Conservation (phyloP, 1,284 basidiomycete genomes). For the Cryptococcus sp. region DNA sequence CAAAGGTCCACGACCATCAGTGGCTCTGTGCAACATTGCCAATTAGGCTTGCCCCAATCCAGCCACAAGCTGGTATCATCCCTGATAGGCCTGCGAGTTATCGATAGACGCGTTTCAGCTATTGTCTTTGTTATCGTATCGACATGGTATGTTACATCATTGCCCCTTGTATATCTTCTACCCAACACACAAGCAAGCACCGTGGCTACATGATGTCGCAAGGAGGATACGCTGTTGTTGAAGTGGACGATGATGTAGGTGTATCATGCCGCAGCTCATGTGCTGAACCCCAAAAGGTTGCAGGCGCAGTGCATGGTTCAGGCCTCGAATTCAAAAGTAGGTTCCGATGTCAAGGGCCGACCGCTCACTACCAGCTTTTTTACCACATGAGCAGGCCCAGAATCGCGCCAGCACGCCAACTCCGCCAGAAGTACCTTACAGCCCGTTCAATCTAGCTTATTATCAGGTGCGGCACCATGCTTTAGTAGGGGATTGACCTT, state of each 20-base stretch:
- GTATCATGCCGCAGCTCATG: background rate
- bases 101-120: no score
- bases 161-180: no score
- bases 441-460: constrained; percentile 54
- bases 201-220: constrained; percentile 21
- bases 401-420: constrained; percentile 12
- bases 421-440: constrained; percentile 39
- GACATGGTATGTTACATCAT: no score
- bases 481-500: background rate
- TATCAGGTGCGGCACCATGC: constrained; percentile 43
- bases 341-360: constrained; percentile 1
- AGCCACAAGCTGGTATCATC: no score
- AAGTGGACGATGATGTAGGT: constrained; percentile 51
- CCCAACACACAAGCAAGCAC: no score
- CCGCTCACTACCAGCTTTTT: constrained; percentile 22
- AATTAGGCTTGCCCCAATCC: no score
- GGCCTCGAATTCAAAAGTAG: constrained; percentile 52
- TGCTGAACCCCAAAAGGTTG: constrained; percentile 1
- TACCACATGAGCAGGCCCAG: constrained; percentile 22
- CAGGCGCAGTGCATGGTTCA: constrained; percentile 7
- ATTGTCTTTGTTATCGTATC: no score
- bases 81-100: no score
- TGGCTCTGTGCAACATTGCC: no score
- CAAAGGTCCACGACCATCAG: no score
- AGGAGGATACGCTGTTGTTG: constrained; percentile 51